phyloP scores from a whole-genome alignment of 805 yeast species.

The Wickerhamomyces silvicola region DNA sequence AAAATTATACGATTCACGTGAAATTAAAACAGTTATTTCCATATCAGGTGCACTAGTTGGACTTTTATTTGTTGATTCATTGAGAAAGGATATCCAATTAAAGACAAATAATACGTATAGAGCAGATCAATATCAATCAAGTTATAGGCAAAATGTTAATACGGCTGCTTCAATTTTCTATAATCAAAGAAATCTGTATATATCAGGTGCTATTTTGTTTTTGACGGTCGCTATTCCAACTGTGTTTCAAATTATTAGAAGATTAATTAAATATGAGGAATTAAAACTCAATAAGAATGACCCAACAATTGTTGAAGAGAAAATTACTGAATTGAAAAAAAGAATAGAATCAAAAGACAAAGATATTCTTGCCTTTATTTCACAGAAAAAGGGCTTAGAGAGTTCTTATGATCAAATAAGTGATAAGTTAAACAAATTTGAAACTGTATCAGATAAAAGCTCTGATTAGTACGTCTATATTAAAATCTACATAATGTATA shows the following conservation, averaged over 20 bases:
- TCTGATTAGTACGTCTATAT: slow-evolving; percentile 12
- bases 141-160: slow-evolving; percentile 34
- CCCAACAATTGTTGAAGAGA: slow-evolving; percentile 9
- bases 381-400: slow-evolving; percentile 48
- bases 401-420: slow-evolving; percentile 39
- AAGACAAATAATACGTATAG: slow-evolving; percentile 23
- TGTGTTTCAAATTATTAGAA: slow-evolving; percentile 43
- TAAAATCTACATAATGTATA: background rate
- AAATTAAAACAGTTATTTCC: slow-evolving; percentile 38
- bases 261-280: slow-evolving; percentile 43
- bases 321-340: slow-evolving; percentile 27
- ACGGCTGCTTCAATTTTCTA: slow-evolving; percentile 54
- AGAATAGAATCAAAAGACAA: slow-evolving; percentile 33
- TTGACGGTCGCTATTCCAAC: slow-evolving; percentile 49
- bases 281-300: slow-evolving; percentile 17
- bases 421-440: slow-evolving; percentile 14
- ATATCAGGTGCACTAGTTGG: slow-evolving; percentile 38
- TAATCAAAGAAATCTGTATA: slow-evolving; percentile 56
- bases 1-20: slow-evolving; percentile 28
- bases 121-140: slow-evolving; percentile 15
- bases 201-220: slow-evolving; percentile 57
- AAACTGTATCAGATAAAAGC: slow-evolving; percentile 18
- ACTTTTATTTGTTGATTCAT: slow-evolving; percentile 48
- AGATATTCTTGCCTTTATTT: slow-evolving; percentile 41
- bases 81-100: slow-evolving; percentile 34